These are phyloP conservation scores for Phytopythium mirpurense DNA, from an alignment of 352 stramenopile species.

Conservation along the genomic window DNA sequence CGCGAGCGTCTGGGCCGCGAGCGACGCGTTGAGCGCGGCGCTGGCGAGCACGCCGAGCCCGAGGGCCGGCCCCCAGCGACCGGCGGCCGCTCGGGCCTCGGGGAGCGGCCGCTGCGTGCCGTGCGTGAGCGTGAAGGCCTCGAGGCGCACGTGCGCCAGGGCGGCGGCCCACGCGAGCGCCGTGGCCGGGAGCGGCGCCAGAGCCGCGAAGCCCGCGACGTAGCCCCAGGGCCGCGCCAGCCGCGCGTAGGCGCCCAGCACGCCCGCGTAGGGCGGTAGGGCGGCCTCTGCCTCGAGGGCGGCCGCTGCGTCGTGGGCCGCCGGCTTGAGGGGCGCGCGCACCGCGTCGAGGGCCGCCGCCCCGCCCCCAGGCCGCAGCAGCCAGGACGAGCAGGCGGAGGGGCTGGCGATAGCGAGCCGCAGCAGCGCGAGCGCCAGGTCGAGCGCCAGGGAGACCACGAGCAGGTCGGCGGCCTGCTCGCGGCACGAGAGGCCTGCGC, in stretches of 20 bases:
- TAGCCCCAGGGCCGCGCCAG: slow-evolving; percentile 56
- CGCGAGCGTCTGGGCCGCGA: slow-evolving; percentile 10
- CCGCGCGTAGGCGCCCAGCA: slow-evolving; percentile 76
- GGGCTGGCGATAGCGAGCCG: background rate
- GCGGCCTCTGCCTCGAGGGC: slow-evolving; percentile 30
- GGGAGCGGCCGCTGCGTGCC: slow-evolving; percentile 65
- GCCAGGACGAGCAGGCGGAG: background rate
- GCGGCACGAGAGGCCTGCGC: slow-evolving; percentile 24
- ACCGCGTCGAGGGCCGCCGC: background rate
- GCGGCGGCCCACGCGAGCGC: slow-evolving; percentile 45
- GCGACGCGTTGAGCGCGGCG: slow-evolving; percentile 46
- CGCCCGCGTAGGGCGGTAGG: slow-evolving; percentile 54
- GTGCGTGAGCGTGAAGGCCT: slow-evolving; percentile 59
- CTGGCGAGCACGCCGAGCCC: slow-evolving; percentile 39
- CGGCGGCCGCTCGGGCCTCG: slow-evolving; percentile 33
- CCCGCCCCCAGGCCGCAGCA: background rate
- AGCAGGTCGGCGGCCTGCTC: slow-evolving; percentile 47
- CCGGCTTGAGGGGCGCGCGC: background rate
- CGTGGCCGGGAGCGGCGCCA: slow-evolving; percentile 29
- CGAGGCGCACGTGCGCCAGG: slow-evolving; percentile 54
- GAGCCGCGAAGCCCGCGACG: slow-evolving; percentile 58
- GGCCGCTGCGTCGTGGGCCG: too few species aligned
- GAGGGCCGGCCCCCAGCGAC: slow-evolving; percentile 59
- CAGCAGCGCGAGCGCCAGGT: slow-evolving; percentile 36
- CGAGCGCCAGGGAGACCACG: slow-evolving; percentile 35